Base-by-base conservation (phyloP, 805 yeast genomes). In the Lachancea cidri region DNA sequence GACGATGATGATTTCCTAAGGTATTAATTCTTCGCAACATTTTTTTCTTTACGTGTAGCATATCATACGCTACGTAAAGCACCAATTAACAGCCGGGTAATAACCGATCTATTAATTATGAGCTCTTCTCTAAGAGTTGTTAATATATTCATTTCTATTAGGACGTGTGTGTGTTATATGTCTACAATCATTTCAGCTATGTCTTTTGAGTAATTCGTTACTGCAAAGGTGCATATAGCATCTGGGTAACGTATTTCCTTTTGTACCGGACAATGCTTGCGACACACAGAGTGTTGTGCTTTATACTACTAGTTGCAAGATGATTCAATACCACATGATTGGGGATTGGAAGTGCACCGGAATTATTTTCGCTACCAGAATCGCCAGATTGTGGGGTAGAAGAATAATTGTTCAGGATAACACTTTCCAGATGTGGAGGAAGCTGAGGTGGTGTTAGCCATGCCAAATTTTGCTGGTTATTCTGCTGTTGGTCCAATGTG, bases 401-500 rank as follows among this genome's bases (percentile, higher is more conserved):
- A 2, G 69, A 60, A 68, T 74, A 83, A 50, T 81, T 79, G 67
- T 91, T 91, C 56, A 91, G 73, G 41, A 93, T 88, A 42, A 93
- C 98, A 55, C 84, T 83, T 60, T 93, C 98, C 45, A 93, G 71
- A 62, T 91, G 98, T 7, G 98, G 98, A 6, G 98, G 98, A 37
- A 93, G 71, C 58, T 85, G 95, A 17, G 98, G 98, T 16, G 98
- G 98, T 22, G 94, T 87, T 39, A 89, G 46, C 74, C 75, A 71
- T 2, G 73, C 61, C 73, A 70, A 81, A 69, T 66, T 77, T 68
- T 67, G 76, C 65, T 62, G 80, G 63, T 69, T 73, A 35, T 69
- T 70, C 57, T 80, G 81, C 33, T 82, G 77, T 52, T 76, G 81
- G 55, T 85, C 94, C 38, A 85, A 69, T 1, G 91, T 85, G 35